Evolutionary conservation across 768 basidiomycete species (phyloP), one percentile per base, ranked within the genome.

Genomic region (Pilatotrama ljubarskyi): DNA sequence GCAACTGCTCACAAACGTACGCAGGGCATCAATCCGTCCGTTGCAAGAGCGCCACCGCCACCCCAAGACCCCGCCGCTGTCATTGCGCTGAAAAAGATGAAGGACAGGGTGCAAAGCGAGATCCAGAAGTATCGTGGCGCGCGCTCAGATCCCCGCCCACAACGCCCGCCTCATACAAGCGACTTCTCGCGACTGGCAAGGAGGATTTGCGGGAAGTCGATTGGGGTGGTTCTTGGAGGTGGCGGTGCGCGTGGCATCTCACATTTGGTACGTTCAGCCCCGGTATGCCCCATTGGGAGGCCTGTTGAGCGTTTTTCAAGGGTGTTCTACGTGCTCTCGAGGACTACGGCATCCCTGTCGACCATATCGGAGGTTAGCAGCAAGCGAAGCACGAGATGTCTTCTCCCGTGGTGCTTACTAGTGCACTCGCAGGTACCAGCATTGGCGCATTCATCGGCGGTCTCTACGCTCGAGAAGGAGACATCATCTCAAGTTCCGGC

Each of bases 241-340:
- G 97, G 97, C n/a, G 97, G 97, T 17, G 97, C 95, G 15, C 83
- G 97, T 41, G 97, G 89, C n/a, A 78, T 90, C 43, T 82, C 87
- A 0, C 89, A 91, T 70, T 73, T 91, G 44, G 84, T 85, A 62
- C 51, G 79, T 67, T 20, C 22, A 17, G 20, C 22, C 6, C 22
- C 36, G 0, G 10, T 14, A 18, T 20, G 54, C 74, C 77, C 17
- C 77, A 79, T 73, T 79, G 51, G 74, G 78, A 55, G 57, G 10
- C 25, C 47, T 22, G 49, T 60, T 56, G 13, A 52, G n/a, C 29
- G 9, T 38, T 8, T 36, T 43, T n/a, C 64, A 94, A 32, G 92
- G 97, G 97, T n/a, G 83, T 95, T 61, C 83, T 99, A 55, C 88
- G 90, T 43, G 96, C 95, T 2, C 70, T 98, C 63, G 92, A 95